Evolutionary conservation across 108 stramenopile species (phyloP).

Genomic region (Cyclotella atomus): DNA sequence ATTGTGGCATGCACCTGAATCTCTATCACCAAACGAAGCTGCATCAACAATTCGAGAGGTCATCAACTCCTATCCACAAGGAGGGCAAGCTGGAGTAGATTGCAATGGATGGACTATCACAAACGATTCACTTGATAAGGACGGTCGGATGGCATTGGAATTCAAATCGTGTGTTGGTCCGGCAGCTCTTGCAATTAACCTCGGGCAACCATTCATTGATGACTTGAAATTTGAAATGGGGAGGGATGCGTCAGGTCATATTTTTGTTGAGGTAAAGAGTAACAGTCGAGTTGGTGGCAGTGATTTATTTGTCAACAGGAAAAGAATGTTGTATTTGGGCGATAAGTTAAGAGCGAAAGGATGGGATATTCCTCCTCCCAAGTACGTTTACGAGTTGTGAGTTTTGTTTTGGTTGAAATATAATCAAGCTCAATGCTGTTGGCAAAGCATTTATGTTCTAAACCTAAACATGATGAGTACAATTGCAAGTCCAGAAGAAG

Average conservation of each 20-base stretch:
- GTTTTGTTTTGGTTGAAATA: no score
- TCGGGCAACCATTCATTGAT: conserved; percentile 39
- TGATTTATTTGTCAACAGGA: conserved; percentile 43
- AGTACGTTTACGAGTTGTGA: conserved; percentile 23
- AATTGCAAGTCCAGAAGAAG: no score
- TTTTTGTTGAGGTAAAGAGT: conserved; percentile 26
- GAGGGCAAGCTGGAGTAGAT: conserved; percentile 34
- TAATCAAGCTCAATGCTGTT: no score
- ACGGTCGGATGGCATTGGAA: conserved; percentile 19
- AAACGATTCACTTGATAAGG: conserved; percentile 12
- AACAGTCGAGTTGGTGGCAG: conserved; percentile 24
- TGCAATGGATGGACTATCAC: conserved; percentile 38
- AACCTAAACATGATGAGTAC: no score
- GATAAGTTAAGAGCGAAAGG: conserved; percentile 21
- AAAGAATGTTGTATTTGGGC: conserved; percentile 31
- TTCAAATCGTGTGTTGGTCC: conserved; percentile 45
- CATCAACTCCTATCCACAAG: conserved; percentile 32
- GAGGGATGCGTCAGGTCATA: conserved; percentile 13
- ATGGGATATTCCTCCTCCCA: conserved; percentile 31
- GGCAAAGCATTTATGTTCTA: no score
- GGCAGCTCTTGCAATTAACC: conserved; percentile 38
- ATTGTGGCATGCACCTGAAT: conserved; percentile 7
- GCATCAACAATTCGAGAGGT: conserved; percentile 13
- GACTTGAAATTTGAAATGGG: conserved; percentile 36
- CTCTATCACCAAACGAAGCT: neutral